Conservation (phyloP, 202 grass and related monocot species). For the Cymbopogon flexuosus region DNA sequence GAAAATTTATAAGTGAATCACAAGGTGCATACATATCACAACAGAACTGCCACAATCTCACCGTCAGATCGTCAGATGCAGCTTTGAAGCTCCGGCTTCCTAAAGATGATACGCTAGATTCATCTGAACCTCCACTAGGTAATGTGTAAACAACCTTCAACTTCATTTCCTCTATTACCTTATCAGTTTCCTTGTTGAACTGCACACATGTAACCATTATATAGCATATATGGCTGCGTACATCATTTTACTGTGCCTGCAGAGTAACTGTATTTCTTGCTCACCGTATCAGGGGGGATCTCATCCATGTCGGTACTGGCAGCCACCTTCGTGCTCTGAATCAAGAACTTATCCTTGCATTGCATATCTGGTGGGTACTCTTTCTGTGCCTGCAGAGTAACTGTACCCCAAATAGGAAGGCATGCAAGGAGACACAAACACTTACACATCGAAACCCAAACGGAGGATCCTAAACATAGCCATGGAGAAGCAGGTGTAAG, state of each 20-base stretch:
- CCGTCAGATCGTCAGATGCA: conserved; percentile 48
- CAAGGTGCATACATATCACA: conserved; percentile 9
- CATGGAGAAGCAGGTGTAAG: not conserved
- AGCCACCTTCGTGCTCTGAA: conserved; percentile 84
- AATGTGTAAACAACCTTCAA: conserved; percentile 76
- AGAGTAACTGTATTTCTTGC: conserved; percentile 20
- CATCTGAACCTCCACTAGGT: conserved; percentile 45
- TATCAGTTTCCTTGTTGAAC: conserved; percentile 90
- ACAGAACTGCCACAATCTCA: conserved; percentile 33
- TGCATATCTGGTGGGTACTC: conserved; percentile 76
- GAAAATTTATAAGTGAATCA: conserved; percentile 21
- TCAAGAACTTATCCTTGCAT: conserved; percentile 98
- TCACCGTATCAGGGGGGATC: conserved; percentile 80
- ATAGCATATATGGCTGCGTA: not conserved
- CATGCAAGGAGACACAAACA: not conserved
- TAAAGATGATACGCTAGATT: conserved; percentile 59
- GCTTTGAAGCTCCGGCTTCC: conserved; percentile 41
- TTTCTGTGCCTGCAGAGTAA: conserved; percentile 89
- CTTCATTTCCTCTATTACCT: conserved; percentile 91
- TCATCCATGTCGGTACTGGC: conserved; percentile 77
- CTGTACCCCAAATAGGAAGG: conserved; percentile 34
- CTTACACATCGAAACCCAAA: conserved; percentile 27
- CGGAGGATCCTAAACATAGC: conserved; percentile 9
- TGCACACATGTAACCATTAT: conserved; percentile 31
- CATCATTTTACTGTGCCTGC: not conserved